Conservation (phyloP, 1,139 yeast species). For the Pichia sp. region DNA sequence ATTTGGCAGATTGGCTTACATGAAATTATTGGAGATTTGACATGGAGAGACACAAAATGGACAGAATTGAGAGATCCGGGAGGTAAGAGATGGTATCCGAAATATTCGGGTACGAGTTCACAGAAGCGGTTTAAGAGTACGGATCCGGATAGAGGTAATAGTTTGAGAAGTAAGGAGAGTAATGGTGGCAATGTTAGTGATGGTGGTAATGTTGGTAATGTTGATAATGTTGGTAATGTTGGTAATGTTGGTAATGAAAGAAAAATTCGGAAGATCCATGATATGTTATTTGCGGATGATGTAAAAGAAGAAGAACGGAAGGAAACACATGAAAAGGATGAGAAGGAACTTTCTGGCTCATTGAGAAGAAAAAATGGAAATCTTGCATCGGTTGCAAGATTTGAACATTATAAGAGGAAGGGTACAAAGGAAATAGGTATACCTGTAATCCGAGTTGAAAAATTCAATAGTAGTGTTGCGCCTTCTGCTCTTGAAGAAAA, state of each 20-base stretch:
- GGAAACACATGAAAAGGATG: slow-evolving; percentile 5
- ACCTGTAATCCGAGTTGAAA: slow-evolving; percentile 6
- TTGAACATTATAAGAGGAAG: slow-evolving; percentile 21
- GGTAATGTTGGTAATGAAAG: neutral
- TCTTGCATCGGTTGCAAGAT: slow-evolving; percentile 24
- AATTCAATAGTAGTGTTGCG: neutral
- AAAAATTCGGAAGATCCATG: slow-evolving; percentile 8
- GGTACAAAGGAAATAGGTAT: neutral
- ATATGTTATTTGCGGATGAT: slow-evolving; percentile 4
- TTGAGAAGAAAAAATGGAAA: slow-evolving; percentile 20
- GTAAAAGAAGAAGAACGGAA: neutral
- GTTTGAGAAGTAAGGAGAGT: neutral
- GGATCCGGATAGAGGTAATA: neutral
- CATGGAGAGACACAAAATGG: slow-evolving; percentile 68
- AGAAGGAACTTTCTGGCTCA: slow-evolving; percentile 18
- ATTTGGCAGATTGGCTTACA: slow-evolving; percentile 65
- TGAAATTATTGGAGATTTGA: slow-evolving; percentile 55
- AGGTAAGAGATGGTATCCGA: slow-evolving; percentile 58
- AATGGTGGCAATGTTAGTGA: neutral
- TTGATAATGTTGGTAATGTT: neutral
- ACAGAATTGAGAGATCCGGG: slow-evolving; percentile 47
- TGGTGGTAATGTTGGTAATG: too few relatives aligned
- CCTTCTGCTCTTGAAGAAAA: slow-evolving; percentile 1
- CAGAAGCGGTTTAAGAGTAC: neutral
- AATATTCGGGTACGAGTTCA: too few relatives aligned